Base-by-base conservation (phyloP, 2,329 filamentous ascomycete genomes). In the Neonectria punicea region DNA sequence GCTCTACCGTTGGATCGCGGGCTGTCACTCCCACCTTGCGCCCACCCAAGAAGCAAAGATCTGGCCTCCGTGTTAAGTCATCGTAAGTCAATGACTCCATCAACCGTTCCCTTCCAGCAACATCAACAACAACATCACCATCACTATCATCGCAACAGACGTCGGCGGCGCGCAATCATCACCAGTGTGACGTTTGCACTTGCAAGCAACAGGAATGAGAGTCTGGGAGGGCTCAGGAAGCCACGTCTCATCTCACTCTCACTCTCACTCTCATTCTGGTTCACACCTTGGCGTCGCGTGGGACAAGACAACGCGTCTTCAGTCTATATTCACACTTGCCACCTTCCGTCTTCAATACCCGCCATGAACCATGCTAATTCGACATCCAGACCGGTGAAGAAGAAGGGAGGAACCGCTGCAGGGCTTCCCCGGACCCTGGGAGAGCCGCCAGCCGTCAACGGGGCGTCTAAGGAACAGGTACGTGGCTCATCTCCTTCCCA, bases 351-450 rank as follows among this genome's bases (percentile, higher is more conserved):
- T 30, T 14, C 36, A 47, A 54, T 18, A 16, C 18, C 2, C 53
- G 22, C 25, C 13, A 39, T 50, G 28, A 51, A n/a, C 28, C 53
- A 55, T 66, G 66, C 75, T 77, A 68, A 75, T 68, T 57, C 68
- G 67, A 68, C 58, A 58, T 72, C 53, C 76, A 94, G 92, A 70
- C 92, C 92, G 11, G 76, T 81, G 49, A 94, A 94, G 83, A 93
- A 92, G 82, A 91, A 90, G 79, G 85, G 85, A 66, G 87, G 89
- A 71, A 87, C 88, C 69, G 87, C 89, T 71, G 90, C 90, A 77
- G 92, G 91, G 74, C 85, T 92, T 76, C 87, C 90, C 75, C 87
- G 88, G 74, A 80, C 84, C 71, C 85, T 85, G 82, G 89, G 88
- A 78, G 90, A 90, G 79, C 85, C 87, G 76, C 88, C 89, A 70